Evolutionary conservation across 1,284 basidiomycete genomes (phyloP), one percentile per base, ranked within the genome.

Genomic region (Cutaneotrichosporon sp.): DNA sequence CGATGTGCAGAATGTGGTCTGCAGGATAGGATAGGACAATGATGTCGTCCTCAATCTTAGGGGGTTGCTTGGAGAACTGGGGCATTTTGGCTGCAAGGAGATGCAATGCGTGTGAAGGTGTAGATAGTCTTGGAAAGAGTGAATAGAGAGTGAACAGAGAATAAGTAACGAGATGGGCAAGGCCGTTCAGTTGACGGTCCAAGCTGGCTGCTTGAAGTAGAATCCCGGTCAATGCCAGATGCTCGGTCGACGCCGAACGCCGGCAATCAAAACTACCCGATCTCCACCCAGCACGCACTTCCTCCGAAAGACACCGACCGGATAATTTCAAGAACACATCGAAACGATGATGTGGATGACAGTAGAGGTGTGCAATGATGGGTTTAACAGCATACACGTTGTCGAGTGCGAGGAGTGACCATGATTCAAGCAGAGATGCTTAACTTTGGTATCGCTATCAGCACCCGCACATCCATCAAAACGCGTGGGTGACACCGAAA

Each of bases 1-100:
- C 51, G n/a, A 59, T 50, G 27, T 55, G 48, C 24, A 55, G 48
- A 14, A 59, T 37, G 25, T 59, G 50, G 31, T 51, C 51, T 9
- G 51, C 47, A 9, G 57, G 57, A 32, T 32, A 59, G 5, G 44
- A 39, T 16, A 59, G 45, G 10, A 32, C 19, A n/a, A 52, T 51
- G 29, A 59, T 32, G 33, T 52, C 46, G 39, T 59, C 45, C 27
- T 46, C 34, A 35, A 55, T 49, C 17, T 32, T 25, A 11, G 57
- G 57, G 6, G 51, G 50, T 4, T 33, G 47, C 35, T n/a, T 49
- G 17, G 34, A 14, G 41, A 51, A 51, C 34, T 35, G 32, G 10
- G 48, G 26, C 29, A 32, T 31, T 16, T 20, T 41, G 37, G 17
- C 27, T 17, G 19, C 16, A 27, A 12, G 11, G 19, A 3, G 9